Conservation (phyloP, 352 stramenopile species). For the Pythium utonaiense region DNA sequence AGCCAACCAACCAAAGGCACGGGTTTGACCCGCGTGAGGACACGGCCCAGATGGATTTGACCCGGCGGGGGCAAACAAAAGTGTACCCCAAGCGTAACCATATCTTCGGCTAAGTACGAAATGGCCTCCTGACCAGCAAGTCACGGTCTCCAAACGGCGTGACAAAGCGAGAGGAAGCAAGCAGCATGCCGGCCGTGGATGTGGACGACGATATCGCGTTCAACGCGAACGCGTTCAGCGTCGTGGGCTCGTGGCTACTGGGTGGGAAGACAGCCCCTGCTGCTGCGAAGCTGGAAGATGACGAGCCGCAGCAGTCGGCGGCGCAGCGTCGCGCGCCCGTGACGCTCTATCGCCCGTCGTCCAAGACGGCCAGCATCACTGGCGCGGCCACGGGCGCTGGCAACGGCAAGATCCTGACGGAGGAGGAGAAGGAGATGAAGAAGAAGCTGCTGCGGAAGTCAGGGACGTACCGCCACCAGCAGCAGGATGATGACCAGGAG, state of each 20-base stretch:
- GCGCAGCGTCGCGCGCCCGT: slow-evolving; percentile 24
- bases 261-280: slow-evolving; percentile 23
- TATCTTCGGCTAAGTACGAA: slow-evolving; percentile 1
- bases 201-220: slow-evolving; percentile 57
- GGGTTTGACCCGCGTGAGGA: slow-evolving; percentile 5
- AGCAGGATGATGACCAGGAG: slow-evolving; percentile 35
- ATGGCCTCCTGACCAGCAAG: slow-evolving; percentile 11
- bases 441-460: slow-evolving; percentile 65
- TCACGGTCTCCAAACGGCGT: slow-evolving; percentile 4
- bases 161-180: background rate
- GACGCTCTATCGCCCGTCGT: slow-evolving; percentile 51
- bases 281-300: slow-evolving; percentile 7
- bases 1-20: slow-evolving; percentile 39
- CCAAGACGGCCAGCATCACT: slow-evolving; percentile 17
- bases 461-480: slow-evolving; percentile 27
- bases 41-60: background rate
- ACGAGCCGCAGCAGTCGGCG: background rate
- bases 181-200: slow-evolving; percentile 14
- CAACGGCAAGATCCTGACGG: slow-evolving; percentile 32
- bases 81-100: background rate
- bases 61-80: background rate
- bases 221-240: slow-evolving; percentile 44
- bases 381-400: slow-evolving; percentile 28
- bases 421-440: slow-evolving; percentile 70
- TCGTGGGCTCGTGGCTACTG: slow-evolving; percentile 64